Conservation (phyloP, 345 rosid genomes). For the Dovyalis caffra region DNA sequence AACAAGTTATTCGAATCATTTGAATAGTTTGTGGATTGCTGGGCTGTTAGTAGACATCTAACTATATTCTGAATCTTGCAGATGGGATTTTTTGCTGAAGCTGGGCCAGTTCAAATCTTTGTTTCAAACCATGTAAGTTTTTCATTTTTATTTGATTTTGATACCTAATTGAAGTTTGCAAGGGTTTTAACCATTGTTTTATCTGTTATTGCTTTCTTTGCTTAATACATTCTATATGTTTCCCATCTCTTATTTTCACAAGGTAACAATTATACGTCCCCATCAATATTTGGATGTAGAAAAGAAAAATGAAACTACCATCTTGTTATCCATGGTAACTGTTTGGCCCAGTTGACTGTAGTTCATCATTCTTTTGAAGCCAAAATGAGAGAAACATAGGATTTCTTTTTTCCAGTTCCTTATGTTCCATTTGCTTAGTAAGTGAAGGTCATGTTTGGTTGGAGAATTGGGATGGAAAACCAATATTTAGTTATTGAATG, state of each 20-base stretch:
- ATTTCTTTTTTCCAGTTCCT: neutral
- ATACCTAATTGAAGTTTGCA: neutral
- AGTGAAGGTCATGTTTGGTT: neutral
- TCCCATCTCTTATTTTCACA: neutral
- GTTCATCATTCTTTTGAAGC: neutral
- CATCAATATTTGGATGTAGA: neutral
- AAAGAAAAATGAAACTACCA: neutral
- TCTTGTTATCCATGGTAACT: neutral
- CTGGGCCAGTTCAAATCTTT: conserved; percentile 97
- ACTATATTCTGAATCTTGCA: conserved; percentile 20
- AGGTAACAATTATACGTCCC: neutral
- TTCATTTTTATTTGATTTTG: neutral
- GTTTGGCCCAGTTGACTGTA: neutral
- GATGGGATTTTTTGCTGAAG: conserved; percentile 98
- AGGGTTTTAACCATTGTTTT: neutral
- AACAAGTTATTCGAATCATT: neutral
- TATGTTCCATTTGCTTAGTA: neutral
- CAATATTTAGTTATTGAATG: neutral
- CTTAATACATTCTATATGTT: neutral
- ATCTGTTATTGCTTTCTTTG: neutral
- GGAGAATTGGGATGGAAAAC: neutral
- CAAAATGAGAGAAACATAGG: neutral
- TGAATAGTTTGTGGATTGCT: neutral
- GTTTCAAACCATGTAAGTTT: conserved; percentile 87
- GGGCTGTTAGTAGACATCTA: neutral